Evolutionary conservation across 2,329 filamentous ascomycete genomes (phyloP), one percentile per base, ranked within the genome.

Genomic region (Trichoderma harzianum): DNA sequence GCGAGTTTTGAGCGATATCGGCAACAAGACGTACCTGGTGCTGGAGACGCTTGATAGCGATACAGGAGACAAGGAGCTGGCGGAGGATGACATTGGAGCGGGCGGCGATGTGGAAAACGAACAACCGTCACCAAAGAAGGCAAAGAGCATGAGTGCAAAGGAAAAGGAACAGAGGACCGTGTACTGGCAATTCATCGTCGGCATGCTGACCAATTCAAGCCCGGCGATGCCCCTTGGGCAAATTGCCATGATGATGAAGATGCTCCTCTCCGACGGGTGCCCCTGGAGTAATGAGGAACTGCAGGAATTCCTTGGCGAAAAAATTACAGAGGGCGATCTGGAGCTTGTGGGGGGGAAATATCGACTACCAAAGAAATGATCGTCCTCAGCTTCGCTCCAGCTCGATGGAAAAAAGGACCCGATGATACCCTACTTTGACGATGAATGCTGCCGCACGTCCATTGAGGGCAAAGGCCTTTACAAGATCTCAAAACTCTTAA

Each of bases 221-320:
- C 89, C 87, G 21, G 82, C 92, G 32, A 96, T 98, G 93, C 91
- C 93, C 65, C 84, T 95, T 72, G 86, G 86, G 70, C 89, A 94
- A 79, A 97, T 99, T 75, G 87, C 90, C 10, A 97, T 95, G 91
- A 98, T 98, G 93, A 87, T 99, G 86, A 94, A 93, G 82, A 95
- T 98, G 87, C 88, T 95, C 72, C 90, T 98, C 67, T 89, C 93
- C 0, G 94, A 94, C 14, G 95, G 94, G 2, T 98, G 97, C 79
- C 89, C 93, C 0, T 97, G 94, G 87, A 93, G 92, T 73, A 93
- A 93, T 77, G 95, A 97, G 79, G 95, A 98, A 82, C 83, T 98
- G 73, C 89, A 90, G 77, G 92, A 92, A 80, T 92, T 98, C 79
- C 82, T 98, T 72, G 88, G 84, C 10, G 89, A 92, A 72, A 95